Evolutionary conservation across 768 basidiomycete genomes (phyloP).

Genomic region (Galerina sulciceps): DNA sequence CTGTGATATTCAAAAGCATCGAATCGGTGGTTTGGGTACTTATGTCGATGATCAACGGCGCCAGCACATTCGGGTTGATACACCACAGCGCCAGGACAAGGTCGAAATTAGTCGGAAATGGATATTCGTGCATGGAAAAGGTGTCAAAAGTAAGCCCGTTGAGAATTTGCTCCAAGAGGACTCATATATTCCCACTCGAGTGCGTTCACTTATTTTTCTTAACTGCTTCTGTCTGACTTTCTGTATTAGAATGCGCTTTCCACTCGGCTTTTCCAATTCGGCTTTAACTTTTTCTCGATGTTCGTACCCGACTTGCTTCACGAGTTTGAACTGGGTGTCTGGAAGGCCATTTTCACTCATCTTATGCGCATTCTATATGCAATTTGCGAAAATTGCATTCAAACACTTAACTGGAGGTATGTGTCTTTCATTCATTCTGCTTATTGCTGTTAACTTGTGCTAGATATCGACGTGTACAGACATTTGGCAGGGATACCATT

Average conservation of each 20-base stretch:
- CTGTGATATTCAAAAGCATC: slow-evolving; percentile 1
- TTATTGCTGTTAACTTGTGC: neutral
- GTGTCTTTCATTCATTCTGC: neutral
- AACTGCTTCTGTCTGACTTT: neutral
- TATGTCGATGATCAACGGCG: slow-evolving; percentile 11
- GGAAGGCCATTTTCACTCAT: neutral
- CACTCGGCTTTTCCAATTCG: slow-evolving; percentile 4
- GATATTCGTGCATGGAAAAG: slow-evolving; percentile 6
- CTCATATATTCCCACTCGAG: slow-evolving; percentile 30
- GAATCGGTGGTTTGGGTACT: slow-evolving; percentile 28
- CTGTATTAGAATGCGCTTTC: slow-evolving; percentile 33
- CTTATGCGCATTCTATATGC: slow-evolving; percentile 20
- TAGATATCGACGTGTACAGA: no score
- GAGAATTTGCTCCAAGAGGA: slow-evolving; percentile 19
- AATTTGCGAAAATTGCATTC: slow-evolving; percentile 16
- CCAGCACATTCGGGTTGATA: slow-evolving; percentile 9
- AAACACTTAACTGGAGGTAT: slow-evolving; percentile 26
- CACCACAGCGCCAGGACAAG: neutral
- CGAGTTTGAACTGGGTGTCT: slow-evolving; percentile 3
- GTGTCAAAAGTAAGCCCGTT: slow-evolving; percentile 22
- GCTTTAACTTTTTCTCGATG: slow-evolving; percentile 22
- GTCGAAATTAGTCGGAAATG: slow-evolving; percentile 8
- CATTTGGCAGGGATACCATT: no score
- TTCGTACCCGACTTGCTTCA: neutral
- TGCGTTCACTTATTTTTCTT: slow-evolving; percentile 15